A percentile compares a stretch with the other conserved stretches of the same genome.
These are phyloP conservation scores for Lipomyces oligophaga DNA, from an alignment of 805 yeast genomes.

Conservation along the genomic window DNA sequence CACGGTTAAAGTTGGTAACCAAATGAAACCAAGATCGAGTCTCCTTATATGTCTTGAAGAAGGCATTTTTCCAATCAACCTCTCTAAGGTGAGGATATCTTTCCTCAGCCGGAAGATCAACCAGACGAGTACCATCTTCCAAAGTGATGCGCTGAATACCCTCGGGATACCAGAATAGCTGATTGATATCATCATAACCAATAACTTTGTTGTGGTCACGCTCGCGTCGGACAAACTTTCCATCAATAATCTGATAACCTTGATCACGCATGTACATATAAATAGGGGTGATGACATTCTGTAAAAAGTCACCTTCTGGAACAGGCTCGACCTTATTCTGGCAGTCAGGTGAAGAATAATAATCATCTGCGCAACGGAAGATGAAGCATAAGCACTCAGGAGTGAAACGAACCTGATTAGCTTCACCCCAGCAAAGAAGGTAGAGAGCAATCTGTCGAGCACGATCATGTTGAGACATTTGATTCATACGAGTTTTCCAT, in stretches of 20 bases:
- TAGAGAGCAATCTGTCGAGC: constrained; percentile 62
- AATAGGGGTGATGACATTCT: constrained; percentile 87
- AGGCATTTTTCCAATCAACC: constrained; percentile 85
- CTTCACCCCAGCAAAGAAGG: constrained; percentile 71
- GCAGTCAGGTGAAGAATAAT: constrained; percentile 82
- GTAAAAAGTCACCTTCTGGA: constrained; percentile 71
- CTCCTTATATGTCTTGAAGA: constrained; percentile 94
- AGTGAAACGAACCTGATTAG: constrained; percentile 85
- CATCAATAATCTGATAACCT: constrained; percentile 55
- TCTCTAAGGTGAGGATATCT: constrained; percentile 88
- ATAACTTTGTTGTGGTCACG: constrained; percentile 60
- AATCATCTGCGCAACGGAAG: constrained; percentile 91
- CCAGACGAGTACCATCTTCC: constrained; percentile 87
- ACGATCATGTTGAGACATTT: constrained; percentile 52
- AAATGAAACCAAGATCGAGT: constrained; percentile 96
- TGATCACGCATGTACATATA: constrained; percentile 67
- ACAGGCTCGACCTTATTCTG: constrained; percentile 57
- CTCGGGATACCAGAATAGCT: constrained; percentile 98
- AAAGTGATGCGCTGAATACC: constrained; percentile 90
- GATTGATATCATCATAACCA: constrained; percentile 97
- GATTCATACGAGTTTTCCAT: constrained; percentile 67
- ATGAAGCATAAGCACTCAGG: constrained; percentile 88
- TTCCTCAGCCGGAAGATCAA: constrained; percentile 85
- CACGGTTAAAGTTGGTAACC: constrained; percentile 93
- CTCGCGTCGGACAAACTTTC: constrained; percentile 57